These are phyloP conservation scores for Lipomyces spencermartinsiae DNA, from an alignment of 805 yeast species.

Conservation along the genomic window DNA sequence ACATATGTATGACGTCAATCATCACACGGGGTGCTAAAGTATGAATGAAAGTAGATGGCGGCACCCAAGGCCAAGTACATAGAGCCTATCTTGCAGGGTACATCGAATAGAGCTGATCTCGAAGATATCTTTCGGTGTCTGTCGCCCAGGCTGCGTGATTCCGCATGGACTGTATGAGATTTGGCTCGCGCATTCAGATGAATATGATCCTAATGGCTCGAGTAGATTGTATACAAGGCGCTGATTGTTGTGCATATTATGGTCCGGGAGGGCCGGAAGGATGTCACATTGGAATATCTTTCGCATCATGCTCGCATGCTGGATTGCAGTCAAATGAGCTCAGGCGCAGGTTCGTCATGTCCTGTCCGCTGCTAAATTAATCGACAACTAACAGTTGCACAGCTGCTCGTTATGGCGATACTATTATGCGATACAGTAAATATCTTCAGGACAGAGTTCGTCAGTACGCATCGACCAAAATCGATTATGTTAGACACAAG, in stretches of 20 bases:
- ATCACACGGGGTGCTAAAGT: slow-evolving; percentile 16
- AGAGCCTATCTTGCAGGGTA: slow-evolving; percentile 85
- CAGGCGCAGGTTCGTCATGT: slow-evolving; percentile 44
- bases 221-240: slow-evolving; percentile 74
- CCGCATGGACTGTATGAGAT: slow-evolving; percentile 72
- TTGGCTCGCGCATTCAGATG: neutral
- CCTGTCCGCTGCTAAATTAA: slow-evolving; percentile 34
- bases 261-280: slow-evolving; percentile 88
- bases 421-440: slow-evolving; percentile 67
- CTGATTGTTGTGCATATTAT: slow-evolving; percentile 84
- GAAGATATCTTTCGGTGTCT: slow-evolving; percentile 71
- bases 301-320: slow-evolving; percentile 58
- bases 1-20: slow-evolving; percentile 13
- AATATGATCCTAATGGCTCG: neutral
- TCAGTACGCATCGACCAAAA: slow-evolving; percentile 66
- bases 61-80: slow-evolving; percentile 98
- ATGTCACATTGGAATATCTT: slow-evolving; percentile 70
- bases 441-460: slow-evolving; percentile 72
- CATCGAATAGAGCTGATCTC: slow-evolving; percentile 66
- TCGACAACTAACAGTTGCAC: neutral
- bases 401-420: slow-evolving; percentile 45
- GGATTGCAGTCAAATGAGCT: slow-evolving; percentile 48
- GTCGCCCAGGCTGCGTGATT: slow-evolving; percentile 67
- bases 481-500: slow-evolving; percentile 75
- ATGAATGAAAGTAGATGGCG: slow-evolving; percentile 63